These are phyloP conservation scores for Sporothrix phasma DNA, from an alignment of 2,329 filamentous ascomycete species.

Conservation along the genomic window DNA sequence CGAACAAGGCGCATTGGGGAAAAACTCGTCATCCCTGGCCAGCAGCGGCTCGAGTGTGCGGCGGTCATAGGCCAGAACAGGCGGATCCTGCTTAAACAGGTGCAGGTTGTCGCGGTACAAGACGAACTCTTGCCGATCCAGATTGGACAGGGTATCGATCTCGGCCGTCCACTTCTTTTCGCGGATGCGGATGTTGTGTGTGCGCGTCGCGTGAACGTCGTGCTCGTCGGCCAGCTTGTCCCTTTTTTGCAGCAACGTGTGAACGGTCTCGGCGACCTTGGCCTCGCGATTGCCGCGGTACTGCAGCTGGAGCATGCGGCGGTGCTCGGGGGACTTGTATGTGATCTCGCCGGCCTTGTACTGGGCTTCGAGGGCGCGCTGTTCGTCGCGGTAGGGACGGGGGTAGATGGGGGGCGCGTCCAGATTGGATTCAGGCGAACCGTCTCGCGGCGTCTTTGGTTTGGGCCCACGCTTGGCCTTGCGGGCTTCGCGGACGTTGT, in stretches of 20 bases:
- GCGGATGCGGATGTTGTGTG: not conserved
- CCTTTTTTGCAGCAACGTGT: not conserved
- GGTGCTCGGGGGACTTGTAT: not conserved
- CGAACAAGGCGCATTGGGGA: slow-evolving; percentile 45
- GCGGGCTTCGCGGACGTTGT: slow-evolving; percentile 20
- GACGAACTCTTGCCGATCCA: slow-evolving; percentile 16
- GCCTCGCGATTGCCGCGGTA: slow-evolving; percentile 1
- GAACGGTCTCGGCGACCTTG: not conserved
- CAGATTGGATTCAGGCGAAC: not conserved
- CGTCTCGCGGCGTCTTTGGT: not conserved
- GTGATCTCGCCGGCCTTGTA: not conserved
- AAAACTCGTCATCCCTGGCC: slow-evolving; percentile 52
- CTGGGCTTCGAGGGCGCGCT: not conserved
- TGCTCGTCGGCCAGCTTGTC: not conserved
- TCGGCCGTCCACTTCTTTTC: slow-evolving; percentile 13
- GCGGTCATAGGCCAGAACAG: slow-evolving; percentile 56
- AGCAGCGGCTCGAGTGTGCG: slow-evolving; percentile 61
- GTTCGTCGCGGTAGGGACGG: not conserved
- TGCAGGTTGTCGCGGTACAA: slow-evolving; percentile 45
- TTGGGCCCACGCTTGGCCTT: not conserved
- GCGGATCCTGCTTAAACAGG: slow-evolving; percentile 38
- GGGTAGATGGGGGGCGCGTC: not conserved
- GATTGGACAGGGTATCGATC: slow-evolving; percentile 8
- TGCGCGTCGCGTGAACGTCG: not conserved
- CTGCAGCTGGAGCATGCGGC: slow-evolving; percentile 1